These are phyloP conservation scores for Penstemon eatonii DNA, from an alignment of 257 asterid genomes.

Conservation along the genomic window DNA sequence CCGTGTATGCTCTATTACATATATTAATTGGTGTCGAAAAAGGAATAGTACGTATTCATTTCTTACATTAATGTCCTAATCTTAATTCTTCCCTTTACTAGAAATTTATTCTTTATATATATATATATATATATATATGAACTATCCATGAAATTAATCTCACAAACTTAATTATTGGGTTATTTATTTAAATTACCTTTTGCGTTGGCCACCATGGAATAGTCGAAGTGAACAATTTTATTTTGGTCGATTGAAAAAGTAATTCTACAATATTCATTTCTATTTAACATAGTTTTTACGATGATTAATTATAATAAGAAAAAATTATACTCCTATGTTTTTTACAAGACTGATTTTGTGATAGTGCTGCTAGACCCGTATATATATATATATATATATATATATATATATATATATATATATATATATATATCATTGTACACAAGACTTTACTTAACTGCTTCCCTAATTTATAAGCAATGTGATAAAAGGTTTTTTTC, in stretches of 20 bases:
- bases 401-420: too few relatives aligned
- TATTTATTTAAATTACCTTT: too few relatives aligned
- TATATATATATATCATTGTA: not conserved
- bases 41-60: not conserved
- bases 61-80: not conserved
- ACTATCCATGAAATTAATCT: not conserved
- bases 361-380: too few relatives aligned
- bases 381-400: too few relatives aligned
- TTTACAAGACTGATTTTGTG: too few relatives aligned
- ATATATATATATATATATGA: too few relatives aligned
- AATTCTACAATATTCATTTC: not conserved
- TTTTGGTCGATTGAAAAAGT: too few relatives aligned
- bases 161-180: not conserved
- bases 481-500: not conserved
- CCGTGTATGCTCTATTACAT: not conserved
- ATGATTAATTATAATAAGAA: not conserved
- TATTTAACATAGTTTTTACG: not conserved
- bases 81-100: not conserved
- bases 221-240: too few relatives aligned
- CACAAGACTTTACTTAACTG: not conserved
- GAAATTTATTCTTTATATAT: not conserved
- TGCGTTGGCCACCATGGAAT: not conserved
- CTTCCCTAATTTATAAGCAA: not conserved
- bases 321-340: too few relatives aligned
- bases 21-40: not conserved